phyloP scores from a whole-genome alignment of 306 rosid species.

The Bauhinia variegata region DNA sequence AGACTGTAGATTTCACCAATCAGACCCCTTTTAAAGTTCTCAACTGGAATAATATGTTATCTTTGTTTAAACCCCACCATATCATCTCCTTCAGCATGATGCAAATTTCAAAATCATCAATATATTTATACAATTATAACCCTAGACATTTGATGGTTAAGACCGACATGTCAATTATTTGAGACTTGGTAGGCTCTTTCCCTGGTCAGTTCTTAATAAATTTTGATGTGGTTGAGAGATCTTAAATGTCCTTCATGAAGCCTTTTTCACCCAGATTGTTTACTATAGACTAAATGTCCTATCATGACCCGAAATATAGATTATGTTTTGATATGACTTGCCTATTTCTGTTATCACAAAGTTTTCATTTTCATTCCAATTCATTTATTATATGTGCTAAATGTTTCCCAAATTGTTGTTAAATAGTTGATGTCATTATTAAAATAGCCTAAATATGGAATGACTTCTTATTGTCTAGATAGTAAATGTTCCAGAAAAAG shows the following conservation, averaged over 20 bases:
- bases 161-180: constrained; percentile 15
- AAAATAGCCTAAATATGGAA: constrained; percentile 37
- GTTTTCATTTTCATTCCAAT: constrained; percentile 3
- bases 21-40: constrained; percentile 2
- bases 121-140: neutral
- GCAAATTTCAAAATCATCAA: neutral
- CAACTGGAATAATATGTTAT: neutral
- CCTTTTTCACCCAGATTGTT: neutral
- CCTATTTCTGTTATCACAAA: too few relatives aligned
- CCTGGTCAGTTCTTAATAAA: neutral
- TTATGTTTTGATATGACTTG: constrained; percentile 6
- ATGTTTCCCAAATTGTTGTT: constrained; percentile 23
- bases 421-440: constrained; percentile 26
- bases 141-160: neutral
- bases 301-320: neutral
- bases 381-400: constrained; percentile 6
- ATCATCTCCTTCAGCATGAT: neutral
- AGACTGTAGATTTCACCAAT: neutral
- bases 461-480: constrained; percentile 68
- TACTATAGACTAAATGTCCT: neutral
- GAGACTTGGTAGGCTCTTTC: neutral
- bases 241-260: neutral
- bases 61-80: constrained; percentile 6
- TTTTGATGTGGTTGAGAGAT: constrained; percentile 8
- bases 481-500: constrained; percentile 98